Evolutionary conservation across 2,329 filamentous ascomycete species (phyloP).

Genomic region (Aspergillus amoenus): DNA sequence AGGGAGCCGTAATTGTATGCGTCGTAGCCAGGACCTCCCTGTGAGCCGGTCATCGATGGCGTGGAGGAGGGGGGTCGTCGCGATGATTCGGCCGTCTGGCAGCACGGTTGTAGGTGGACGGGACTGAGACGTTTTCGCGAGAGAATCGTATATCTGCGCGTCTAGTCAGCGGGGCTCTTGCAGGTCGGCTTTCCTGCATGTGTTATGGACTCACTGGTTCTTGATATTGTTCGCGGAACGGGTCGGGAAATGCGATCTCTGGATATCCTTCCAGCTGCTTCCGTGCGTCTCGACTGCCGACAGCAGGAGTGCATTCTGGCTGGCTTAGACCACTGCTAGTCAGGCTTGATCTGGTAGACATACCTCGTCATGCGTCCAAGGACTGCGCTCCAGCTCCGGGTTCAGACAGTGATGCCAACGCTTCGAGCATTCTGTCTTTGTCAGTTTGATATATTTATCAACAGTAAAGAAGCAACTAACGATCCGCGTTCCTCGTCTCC

Average conservation of each 20-base stretch:
- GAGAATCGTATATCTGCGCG: conserved; percentile 6
- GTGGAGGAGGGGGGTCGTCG: background rate
- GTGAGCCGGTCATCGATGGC: background rate
- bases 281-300: conserved; percentile 7
- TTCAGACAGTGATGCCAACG: conserved; percentile 15
- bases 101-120: background rate
- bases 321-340: background rate
- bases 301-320: conserved; percentile 4
- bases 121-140: background rate
- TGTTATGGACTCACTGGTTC: conserved; percentile 5
- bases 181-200: no score
- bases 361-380: conserved; percentile 11
- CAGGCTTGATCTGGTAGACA: background rate
- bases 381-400: conserved; percentile 12
- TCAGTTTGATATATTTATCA: no score
- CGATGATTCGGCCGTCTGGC: background rate
- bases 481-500: conserved; percentile 12
- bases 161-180: background rate
- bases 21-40: background rate
- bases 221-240: conserved; percentile 14
- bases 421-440: conserved; percentile 8
- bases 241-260: conserved; percentile 9
- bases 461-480: background rate
- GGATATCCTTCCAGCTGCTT: conserved; percentile 15
- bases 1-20: conserved; percentile 3